A percentile compares a stretch with the other conserved stretches of the same genome.
phyloP scores from a whole-genome alignment of 306 rosid species.

The Arachis hypogaea region DNA sequence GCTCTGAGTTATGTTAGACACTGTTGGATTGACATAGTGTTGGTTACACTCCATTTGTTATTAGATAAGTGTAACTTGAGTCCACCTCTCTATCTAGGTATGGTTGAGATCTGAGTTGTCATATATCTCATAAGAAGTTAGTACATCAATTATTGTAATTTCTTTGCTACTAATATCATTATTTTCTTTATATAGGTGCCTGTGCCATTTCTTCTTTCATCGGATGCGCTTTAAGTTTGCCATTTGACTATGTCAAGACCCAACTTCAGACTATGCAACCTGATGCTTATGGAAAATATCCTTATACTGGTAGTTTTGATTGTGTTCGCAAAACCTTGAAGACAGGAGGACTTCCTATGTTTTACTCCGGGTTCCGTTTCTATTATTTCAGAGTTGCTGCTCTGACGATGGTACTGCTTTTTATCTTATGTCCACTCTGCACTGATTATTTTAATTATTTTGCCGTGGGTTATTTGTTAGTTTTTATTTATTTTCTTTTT shows the following conservation, averaged over 20 bases:
- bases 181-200: constrained; percentile 56
- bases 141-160: too few species aligned
- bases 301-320: constrained; percentile 84
- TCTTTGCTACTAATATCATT: background rate
- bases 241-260: constrained; percentile 95
- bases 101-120: too few species aligned
- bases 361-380: constrained; percentile 90
- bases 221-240: constrained; percentile 93
- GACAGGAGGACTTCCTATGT: constrained; percentile 77
- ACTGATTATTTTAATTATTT: background rate
- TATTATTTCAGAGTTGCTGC: constrained; percentile 90
- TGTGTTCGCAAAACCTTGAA: constrained; percentile 79
- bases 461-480: too few species aligned
- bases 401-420: constrained; percentile 75
- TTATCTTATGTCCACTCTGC: background rate
- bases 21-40: too few species aligned
- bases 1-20: too few species aligned
- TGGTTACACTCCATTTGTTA: too few species aligned
- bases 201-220: constrained; percentile 84
- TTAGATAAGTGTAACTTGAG: too few species aligned
- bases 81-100: too few species aligned
- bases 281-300: constrained; percentile 86
- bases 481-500: background rate
- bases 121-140: too few species aligned
- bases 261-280: constrained; percentile 99